phyloP scores from a whole-genome alignment of 371 early-diverging fungal genomes.

The Parasitella parasitica region DNA sequence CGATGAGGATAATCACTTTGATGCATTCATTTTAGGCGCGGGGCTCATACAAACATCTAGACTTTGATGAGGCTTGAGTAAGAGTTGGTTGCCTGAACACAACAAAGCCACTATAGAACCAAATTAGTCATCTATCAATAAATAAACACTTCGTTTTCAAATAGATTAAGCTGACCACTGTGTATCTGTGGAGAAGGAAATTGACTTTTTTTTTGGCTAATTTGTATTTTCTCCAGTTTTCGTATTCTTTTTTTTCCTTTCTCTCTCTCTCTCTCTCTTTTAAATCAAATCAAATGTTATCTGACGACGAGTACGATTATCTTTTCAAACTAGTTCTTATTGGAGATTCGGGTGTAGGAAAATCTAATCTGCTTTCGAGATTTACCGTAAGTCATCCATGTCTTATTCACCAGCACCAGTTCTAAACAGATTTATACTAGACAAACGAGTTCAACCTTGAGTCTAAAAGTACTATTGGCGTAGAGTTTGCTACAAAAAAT shows the following conservation, averaged over 20 bases:
- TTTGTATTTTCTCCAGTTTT: not conserved
- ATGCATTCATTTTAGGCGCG: not conserved
- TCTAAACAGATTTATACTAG: slow-evolving; percentile 13
- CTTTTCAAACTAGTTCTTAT: slow-evolving; percentile 52
- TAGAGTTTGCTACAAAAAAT: slow-evolving; percentile 57
- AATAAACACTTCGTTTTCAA: not conserved
- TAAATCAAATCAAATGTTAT: slow-evolving; percentile 5
- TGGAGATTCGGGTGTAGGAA: slow-evolving; percentile 53
- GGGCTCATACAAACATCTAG: not conserved
- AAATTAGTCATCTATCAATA: slow-evolving; percentile 1
- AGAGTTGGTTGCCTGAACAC: slow-evolving; percentile 1
- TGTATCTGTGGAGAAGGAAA: not conserved
- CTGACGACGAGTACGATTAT: slow-evolving; percentile 51
- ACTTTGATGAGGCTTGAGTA: not conserved
- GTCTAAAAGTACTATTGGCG: slow-evolving; percentile 98
- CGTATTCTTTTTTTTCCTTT: not conserved
- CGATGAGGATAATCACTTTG: too few species aligned
- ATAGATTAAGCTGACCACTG: not conserved
- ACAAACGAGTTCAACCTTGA: slow-evolving; percentile 96
- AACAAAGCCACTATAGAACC: slow-evolving; percentile 16
- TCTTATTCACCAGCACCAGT: not conserved
- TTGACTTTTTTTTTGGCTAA: not conserved
- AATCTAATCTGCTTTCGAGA: slow-evolving; percentile 46
- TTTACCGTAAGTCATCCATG: slow-evolving; percentile 27
- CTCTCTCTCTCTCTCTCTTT: not conserved